Percentiles rank a stretch among this genome's conserved stretches.
These are phyloP conservation scores for Saturnispora gosingensis DNA, from an alignment of 805 yeast species.

Conservation along the genomic window DNA sequence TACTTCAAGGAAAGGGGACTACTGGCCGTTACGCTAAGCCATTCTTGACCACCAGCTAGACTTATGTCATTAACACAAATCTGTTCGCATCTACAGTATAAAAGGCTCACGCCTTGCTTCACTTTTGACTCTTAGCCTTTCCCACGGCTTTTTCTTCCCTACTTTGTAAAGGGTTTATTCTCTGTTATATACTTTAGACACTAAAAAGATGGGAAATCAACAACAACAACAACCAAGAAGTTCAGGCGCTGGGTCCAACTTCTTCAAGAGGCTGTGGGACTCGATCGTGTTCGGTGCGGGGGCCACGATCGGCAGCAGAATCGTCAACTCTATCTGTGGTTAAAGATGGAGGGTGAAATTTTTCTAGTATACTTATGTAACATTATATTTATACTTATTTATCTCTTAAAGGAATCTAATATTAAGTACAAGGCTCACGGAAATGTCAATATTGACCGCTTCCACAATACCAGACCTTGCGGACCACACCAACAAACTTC, in stretches of 20 bases:
- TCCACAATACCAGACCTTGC: not conserved
- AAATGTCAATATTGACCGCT: not conserved
- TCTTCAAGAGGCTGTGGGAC: conserved; percentile 76
- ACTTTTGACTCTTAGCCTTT: not conserved
- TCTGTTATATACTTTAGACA: conserved; percentile 10
- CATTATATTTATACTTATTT: not conserved
- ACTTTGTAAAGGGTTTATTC: not conserved
- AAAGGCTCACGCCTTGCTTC: not conserved
- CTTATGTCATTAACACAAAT: not conserved
- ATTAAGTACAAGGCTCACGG: not conserved
- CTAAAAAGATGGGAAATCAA: conserved; percentile 2
- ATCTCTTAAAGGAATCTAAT: not conserved
- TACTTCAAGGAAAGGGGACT: not conserved
- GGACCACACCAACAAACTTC: not conserved
- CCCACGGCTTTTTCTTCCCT: not conserved
- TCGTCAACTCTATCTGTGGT: conserved; percentile 64
- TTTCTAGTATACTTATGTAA: not conserved
- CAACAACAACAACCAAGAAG: conserved; percentile 22
- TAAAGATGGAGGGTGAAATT: conserved; percentile 1
- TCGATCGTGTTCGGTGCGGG: conserved; percentile 98
- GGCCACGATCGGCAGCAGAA: conserved; percentile 80
- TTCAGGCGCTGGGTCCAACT: conserved; percentile 26
- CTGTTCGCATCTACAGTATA: not conserved
- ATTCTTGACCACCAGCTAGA: not conserved
- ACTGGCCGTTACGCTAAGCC: not conserved